Base-by-base conservation (phyloP, 306 rosid species). In the Prunus davidiana region DNA sequence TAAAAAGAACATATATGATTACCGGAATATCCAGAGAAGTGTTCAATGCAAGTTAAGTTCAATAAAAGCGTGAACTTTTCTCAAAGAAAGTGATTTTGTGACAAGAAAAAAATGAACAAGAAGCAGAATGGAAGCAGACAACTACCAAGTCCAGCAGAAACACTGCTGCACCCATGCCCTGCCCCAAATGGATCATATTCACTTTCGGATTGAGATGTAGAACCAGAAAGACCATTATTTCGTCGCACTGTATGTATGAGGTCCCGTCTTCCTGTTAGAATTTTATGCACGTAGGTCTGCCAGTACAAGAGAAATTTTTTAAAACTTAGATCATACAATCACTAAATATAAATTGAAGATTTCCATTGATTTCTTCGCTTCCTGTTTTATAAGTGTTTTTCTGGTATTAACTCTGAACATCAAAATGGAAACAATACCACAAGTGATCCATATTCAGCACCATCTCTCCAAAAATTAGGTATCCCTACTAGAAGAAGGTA, bases 101-200 rank as follows among this genome's bases (percentile, higher is more conserved):
- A 58, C 25, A 43, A 49, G 34, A 74, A 52, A 66, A 82, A 47
- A 34, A 34, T 12, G 14, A 34, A 41, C 19, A 64, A 56, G 34
- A 54, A 43, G 43, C 30, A 57, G 9, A 68, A 5, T 12, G 47
- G 69, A 77, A 63, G 64, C 52, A 75, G 51, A 78, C 45, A 79
- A 69, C 54, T 92, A 94, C 98, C 98, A 80, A 94, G 97, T 77
- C 93, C 97, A 38, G 98, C 98, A 64, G 97, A 94, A 80, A 94
- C 83, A 82, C 98, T 90, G 85, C 83, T 94, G 91, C 97, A 94
- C 56, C 98, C 98, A 80, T 94, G 98, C 73, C 93, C 96, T n/a
- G 96, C 83, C 67, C 95, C 95, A 69, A 94, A 94, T 52, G 97
- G 91, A 77, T 94, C 98, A 61, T 86, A 92, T 83, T 91, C 93